phyloP scores from a whole-genome alignment of 2,329 filamentous ascomycete genomes.

The Fusarium coffeatum region DNA sequence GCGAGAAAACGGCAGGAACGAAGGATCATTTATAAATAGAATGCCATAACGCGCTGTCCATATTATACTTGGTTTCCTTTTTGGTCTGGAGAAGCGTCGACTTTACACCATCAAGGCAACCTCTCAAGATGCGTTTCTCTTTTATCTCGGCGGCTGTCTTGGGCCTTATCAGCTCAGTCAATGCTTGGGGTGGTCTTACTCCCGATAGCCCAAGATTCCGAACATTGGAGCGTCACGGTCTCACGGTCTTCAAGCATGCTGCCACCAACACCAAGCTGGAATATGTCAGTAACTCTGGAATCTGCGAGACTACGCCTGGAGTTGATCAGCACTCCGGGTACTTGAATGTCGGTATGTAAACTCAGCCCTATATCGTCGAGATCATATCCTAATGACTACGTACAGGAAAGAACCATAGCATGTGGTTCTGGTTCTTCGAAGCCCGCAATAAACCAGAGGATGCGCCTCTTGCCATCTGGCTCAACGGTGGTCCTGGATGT shows the following conservation, averaged over 20 bases:
- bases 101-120: not conserved
- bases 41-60: not conserved
- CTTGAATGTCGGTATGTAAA: conserved; percentile 64
- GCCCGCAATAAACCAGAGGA: conserved; percentile 55
- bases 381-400: conserved; percentile 38
- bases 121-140: conserved; percentile 35
- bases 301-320: conserved; percentile 67
- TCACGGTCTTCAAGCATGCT: conserved; percentile 36
- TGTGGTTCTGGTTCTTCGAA: conserved; percentile 63
- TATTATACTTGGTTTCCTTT: not conserved
- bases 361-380: not conserved
- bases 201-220: conserved; percentile 37
- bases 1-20: not conserved
- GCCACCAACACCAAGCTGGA: conserved; percentile 40
- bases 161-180: conserved; percentile 29
- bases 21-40: conserved; percentile 17
- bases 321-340: conserved; percentile 75
- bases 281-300: conserved; percentile 53
- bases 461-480: conserved; percentile 68
- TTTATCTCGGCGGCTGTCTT: conserved; percentile 29
- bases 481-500: conserved; percentile 51
- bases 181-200: conserved; percentile 33
- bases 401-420: conserved; percentile 44
- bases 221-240: conserved; percentile 16
- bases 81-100: not conserved